Conservation (phyloP, 164 flowering plant genomes). For the Tinospora cordifolia region DNA sequence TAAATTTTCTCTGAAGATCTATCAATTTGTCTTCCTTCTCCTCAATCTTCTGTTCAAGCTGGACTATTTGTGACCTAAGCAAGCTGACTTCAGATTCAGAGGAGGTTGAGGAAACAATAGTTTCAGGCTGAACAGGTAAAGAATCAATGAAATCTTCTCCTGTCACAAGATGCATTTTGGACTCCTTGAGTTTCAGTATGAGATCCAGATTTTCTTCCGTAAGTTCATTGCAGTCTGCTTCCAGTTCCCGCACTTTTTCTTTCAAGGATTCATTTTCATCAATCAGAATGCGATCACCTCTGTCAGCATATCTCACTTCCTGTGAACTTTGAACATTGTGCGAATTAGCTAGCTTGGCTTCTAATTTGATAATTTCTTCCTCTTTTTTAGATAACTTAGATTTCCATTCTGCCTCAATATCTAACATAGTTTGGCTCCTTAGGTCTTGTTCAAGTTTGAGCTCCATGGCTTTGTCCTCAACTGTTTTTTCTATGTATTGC, state of each 20-base stretch:
- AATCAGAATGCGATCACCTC: conserved; percentile 20
- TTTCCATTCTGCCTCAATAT: conserved; percentile 36
- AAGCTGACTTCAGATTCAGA: conserved; percentile 26
- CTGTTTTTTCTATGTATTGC: conserved; percentile 33
- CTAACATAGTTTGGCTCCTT: conserved; percentile 23
- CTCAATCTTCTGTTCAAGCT: conserved; percentile 25
- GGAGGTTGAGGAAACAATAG: background rate
- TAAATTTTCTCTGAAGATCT: conserved; percentile 29
- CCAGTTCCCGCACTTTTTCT: conserved; percentile 51
- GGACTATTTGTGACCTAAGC: conserved; percentile 18
- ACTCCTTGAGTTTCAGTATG: conserved; percentile 40
- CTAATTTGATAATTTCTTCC: conserved; percentile 34
- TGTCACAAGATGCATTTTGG: conserved; percentile 16
- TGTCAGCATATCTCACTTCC: conserved; percentile 13
- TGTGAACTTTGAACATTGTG: conserved; percentile 14
- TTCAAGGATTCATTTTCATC: conserved; percentile 33
- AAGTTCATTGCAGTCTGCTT: conserved; percentile 55
- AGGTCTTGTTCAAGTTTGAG: conserved; percentile 30
- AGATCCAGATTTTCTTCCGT: conserved; percentile 57
- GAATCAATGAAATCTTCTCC: conserved; percentile 15
- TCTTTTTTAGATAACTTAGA: conserved; percentile 38
- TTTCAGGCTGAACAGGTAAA: conserved; percentile 6
- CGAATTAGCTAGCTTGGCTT: conserved; percentile 35
- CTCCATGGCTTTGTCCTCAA: conserved; percentile 41
- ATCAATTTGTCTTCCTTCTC: conserved; percentile 21